Evolutionary conservation across 176 grass and related monocot species (phyloP).

Genomic region (Ensete glaucum): DNA sequence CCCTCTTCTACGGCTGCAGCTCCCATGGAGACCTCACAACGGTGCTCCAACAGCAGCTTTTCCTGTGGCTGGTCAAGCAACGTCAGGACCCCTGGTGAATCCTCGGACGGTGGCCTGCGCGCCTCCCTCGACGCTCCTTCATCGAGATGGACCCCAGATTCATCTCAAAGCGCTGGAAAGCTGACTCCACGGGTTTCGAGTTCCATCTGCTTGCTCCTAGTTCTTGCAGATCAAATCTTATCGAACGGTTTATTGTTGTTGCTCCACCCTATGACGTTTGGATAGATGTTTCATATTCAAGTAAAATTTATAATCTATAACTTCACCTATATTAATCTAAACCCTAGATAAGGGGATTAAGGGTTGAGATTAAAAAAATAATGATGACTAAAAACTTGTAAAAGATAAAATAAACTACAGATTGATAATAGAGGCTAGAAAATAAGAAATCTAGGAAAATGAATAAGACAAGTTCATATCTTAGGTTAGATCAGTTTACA

Average conservation of each 20-base stretch:
- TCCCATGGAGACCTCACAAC: conserved; percentile 20
- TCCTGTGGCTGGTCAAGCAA: conserved; percentile 31
- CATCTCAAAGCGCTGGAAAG: neutral
- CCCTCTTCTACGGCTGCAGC: neutral
- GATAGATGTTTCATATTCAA: too few relatives aligned
- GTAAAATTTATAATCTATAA: too few relatives aligned
- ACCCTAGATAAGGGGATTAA: too few relatives aligned
- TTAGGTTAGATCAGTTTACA: too few relatives aligned
- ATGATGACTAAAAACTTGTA: too few relatives aligned
- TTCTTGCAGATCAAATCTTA: conserved; percentile 39
- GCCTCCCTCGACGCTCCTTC: neutral
- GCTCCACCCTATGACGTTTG: too few relatives aligned
- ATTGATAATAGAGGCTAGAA: too few relatives aligned
- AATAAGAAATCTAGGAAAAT: too few relatives aligned
- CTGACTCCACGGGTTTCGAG: conserved; percentile 8
- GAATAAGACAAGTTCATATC: too few relatives aligned
- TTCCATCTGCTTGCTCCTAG: conserved; percentile 16
- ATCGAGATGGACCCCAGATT: neutral
- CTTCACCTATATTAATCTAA: too few relatives aligned
- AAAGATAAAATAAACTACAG: too few relatives aligned
- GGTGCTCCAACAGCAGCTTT: conserved; percentile 29
- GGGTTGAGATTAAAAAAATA: too few relatives aligned
- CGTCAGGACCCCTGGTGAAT: neutral
- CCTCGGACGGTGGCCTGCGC: neutral
- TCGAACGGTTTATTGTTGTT: conserved; percentile 34